Evolutionary conservation across 2,329 filamentous ascomycete species (phyloP), one percentile per base, ranked within the genome.

Genomic region (Nemania sp.): DNA sequence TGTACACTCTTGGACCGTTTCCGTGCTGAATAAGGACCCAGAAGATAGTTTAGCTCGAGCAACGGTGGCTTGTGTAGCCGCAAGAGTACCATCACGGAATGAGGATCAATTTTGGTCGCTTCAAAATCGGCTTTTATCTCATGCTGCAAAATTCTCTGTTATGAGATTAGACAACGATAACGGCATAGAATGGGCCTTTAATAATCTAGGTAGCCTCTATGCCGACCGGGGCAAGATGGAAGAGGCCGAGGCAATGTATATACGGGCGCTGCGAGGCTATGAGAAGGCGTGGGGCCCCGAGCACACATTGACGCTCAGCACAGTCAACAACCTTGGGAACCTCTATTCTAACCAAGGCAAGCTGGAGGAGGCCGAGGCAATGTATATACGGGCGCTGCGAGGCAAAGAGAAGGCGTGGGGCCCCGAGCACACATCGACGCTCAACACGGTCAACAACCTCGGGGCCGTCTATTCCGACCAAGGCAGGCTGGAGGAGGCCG

Each of bases 301-400:
- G 5, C 55, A 65, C 35, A 65, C 38, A 26, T 59, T 35, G 18
- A 59, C 55, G 15, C 49, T 65, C n/a, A 22, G 52, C 4, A 58
- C 47, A 10, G 62, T 65, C 38, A 41, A 60, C 18, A 65, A 65
- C 47, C 47, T 65, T 20, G 62, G 29, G 11, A 6, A 20, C 47
- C 35, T 64, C 45, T 64, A 64, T 59, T 66, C 18, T 5, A 45
- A 72, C 43, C 73, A 76, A 66, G 76, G 74, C 67, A 75, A 71
- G 51, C 60, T 76, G 22, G 13, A 66, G 8, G 70, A 78, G 41
- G 71, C 75, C 18, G 73, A 78, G 69, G 64, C 62, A 1, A 79
- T 79, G 73, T 79, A 74, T 26, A 6, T 68, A 8, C 76, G 75
- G 54, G 77, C 76, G 56, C 69, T 80, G 5, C 58, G 73, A 73